Conservation (phyloP, 2,329 filamentous ascomycete genomes). For the Trichophyton schoenleinii region DNA sequence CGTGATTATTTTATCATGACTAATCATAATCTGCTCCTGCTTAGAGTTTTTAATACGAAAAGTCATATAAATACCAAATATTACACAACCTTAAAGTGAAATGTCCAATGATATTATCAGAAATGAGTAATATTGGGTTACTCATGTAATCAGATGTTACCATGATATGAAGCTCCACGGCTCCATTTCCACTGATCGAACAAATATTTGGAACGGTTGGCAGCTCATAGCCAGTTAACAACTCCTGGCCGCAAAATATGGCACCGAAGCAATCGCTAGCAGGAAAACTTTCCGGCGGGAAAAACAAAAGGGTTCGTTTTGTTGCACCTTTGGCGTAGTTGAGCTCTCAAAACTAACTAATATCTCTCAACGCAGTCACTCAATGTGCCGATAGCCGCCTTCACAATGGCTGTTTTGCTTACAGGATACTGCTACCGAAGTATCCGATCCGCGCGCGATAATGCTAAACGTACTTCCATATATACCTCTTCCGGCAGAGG, state of each 20-base stretch:
- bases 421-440: conserved; percentile 51
- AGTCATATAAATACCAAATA: background rate
- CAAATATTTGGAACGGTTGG: too few relatives aligned
- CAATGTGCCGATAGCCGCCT: conserved; percentile 49
- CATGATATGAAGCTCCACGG: too few relatives aligned
- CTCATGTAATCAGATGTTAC: too few relatives aligned
- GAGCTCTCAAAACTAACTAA: background rate
- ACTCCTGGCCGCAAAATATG: background rate
- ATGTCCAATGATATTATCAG: too few relatives aligned
- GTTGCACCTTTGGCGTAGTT: background rate
- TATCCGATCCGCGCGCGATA: conserved; percentile 53
- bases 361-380: background rate
- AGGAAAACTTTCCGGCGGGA: background rate
- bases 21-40: background rate
- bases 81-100: too few relatives aligned
- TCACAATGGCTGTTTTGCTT: conserved; percentile 49
- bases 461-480: conserved; percentile 34
- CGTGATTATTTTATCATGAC: background rate
- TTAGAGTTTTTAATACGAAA: background rate
- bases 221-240: too few relatives aligned
- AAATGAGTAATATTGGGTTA: too few relatives aligned
- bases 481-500: conserved; percentile 1
- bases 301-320: background rate
- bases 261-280: background rate
- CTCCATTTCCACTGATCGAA: too few relatives aligned